Conservation (phyloP, 108 stramenopile species). For the Discostella stelligeroides region DNA sequence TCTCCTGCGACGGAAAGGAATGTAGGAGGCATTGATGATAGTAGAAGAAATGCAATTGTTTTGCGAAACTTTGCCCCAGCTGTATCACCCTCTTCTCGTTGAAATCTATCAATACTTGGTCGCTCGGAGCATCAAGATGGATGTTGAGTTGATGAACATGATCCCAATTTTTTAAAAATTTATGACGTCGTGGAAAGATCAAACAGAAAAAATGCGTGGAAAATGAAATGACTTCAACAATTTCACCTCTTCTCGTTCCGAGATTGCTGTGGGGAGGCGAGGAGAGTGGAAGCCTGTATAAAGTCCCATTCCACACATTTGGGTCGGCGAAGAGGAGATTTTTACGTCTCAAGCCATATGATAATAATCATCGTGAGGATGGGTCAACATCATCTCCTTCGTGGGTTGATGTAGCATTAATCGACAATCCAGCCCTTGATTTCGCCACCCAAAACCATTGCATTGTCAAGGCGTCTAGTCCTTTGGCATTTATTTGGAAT, state of each 20-base stretch:
- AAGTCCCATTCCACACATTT: constrained; percentile 39
- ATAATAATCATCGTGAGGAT: not conserved
- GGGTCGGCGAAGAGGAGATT: constrained; percentile 26
- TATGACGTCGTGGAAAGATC: no score
- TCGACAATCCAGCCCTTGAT: not conserved
- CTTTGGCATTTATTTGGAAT: constrained; percentile 32
- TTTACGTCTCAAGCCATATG: constrained; percentile 30
- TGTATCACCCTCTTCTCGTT: no score
- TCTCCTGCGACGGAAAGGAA: no score
- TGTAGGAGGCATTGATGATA: no score
- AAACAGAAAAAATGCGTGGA: no score
- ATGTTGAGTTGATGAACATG: no score
- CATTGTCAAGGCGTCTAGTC: constrained; percentile 25
- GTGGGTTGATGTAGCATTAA: constrained; percentile 32
- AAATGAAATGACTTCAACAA: not conserved
- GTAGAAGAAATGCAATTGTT: no score
- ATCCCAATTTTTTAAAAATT: no score
- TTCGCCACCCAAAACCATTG: not conserved
- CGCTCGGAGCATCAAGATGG: no score
- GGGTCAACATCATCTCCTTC: not conserved
- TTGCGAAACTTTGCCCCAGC: no score
- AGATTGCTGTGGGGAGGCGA: constrained; percentile 29
- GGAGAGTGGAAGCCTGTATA: constrained; percentile 7
- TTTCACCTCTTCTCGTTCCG: constrained; percentile 8
- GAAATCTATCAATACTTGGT: no score